Evolutionary conservation across 2,329 filamentous ascomycete genomes (phyloP), one percentile per base, ranked within the genome.

Genomic region (Lasiodiplodia sp.): DNA sequence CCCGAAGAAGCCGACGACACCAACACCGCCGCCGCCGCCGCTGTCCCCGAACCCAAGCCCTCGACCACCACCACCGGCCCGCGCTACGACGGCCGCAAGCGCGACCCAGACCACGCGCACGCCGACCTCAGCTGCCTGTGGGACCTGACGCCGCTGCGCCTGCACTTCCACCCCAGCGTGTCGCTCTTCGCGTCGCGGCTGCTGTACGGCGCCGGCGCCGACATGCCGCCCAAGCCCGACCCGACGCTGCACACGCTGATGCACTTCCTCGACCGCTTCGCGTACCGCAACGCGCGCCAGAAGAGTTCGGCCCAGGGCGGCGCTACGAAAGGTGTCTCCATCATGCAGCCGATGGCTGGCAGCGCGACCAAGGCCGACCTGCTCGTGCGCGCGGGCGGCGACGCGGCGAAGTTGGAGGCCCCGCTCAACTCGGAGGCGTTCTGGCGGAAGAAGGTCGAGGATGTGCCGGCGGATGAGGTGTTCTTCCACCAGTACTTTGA

Each of bases 401-500:
- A 85, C 75, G 86, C 84, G 71, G 87, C 83, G 79, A 86, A 85
- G 52, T 85, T 85, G 60, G 88, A 82, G 77, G 89, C 84, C 23
- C 86, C 89, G 2, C 86, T 99, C 79, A 99, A 99, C 81, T 91
- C 91, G 1, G 92, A 96, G 71, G 85, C 88, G 3, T 99, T 99
- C 85, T 97, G 94, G 93, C 91, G 90, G 75, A 93, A 93, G 87
- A 94, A 93, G 82, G 86, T 87, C n/a, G 90, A 93, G 71, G 90
- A 98, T 66, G 91, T 99, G 55, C 90, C 92, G 3, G 93, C 90
- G 0, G 94, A 99, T 72, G 96, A 99, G 77, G 92, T 94, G 49
- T 99, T 99, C 88, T 99, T 99, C 88, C 96, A 99, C 80, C 90
- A 93, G 72, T 99, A 99, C 87, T 99, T 99, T 82, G 90, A 88